Evolutionary conservation across 148 eudicot species (phyloP).

Genomic region (Nepenthes mirabilis): DNA sequence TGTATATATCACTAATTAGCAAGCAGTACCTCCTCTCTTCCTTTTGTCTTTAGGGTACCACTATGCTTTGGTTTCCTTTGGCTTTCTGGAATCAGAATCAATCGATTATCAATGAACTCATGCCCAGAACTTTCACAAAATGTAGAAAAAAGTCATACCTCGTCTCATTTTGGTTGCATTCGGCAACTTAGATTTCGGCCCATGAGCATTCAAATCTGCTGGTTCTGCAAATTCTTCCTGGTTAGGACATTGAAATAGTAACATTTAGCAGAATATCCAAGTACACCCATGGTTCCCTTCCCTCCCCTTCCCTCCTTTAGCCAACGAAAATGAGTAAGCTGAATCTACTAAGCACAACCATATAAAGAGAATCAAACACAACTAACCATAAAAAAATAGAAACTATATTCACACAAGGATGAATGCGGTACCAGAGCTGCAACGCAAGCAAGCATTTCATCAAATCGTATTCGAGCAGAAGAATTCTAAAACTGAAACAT

Average conservation of each 20-base stretch:
- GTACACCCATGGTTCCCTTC: too few species aligned
- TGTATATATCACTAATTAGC: neutral
- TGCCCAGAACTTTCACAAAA: neutral
- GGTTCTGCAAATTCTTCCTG: conserved; percentile 54
- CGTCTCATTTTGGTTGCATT: conserved; percentile 22
- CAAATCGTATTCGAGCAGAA: neutral
- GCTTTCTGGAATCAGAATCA: neutral
- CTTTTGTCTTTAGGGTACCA: neutral
- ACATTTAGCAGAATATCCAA: neutral
- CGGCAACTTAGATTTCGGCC: conserved; percentile 31
- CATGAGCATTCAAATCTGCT: conserved; percentile 31
- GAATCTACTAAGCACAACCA: neutral
- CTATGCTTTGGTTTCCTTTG: neutral
- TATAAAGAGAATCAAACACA: neutral
- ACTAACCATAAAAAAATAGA: too few species aligned
- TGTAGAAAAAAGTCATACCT: conserved; percentile 24
- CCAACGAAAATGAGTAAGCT: neutral
- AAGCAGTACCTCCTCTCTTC: neutral
- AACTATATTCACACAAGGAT: neutral
- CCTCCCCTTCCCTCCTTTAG: neutral
- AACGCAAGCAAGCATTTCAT: neutral
- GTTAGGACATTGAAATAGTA: conserved; percentile 2
- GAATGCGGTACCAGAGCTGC: neutral
- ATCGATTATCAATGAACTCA: neutral
- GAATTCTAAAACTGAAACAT: too few species aligned